A percentile compares a stretch with the other conserved stretches of the same genome.
Evolutionary conservation across 352 stramenopile genomes (phyloP).

Genomic region (Phytophthora sp.): DNA sequence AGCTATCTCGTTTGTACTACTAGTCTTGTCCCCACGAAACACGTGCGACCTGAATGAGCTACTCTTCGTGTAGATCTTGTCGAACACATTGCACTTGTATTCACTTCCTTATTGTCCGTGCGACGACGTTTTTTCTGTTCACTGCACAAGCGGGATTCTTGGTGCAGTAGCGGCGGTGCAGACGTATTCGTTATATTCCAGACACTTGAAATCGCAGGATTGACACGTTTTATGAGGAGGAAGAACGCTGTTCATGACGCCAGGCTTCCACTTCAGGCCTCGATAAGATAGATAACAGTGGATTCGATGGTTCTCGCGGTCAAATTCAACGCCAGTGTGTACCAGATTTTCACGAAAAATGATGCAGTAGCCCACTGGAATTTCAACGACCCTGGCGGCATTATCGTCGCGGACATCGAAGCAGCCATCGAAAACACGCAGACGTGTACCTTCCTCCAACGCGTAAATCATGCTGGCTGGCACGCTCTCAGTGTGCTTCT

Average conservation of each 20-base stretch:
- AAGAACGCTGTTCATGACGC: neutral
- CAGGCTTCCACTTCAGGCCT: neutral
- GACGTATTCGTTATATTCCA: neutral
- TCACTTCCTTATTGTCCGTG: neutral
- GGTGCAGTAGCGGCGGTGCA: neutral
- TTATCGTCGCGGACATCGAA: no score
- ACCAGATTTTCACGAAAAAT: no score
- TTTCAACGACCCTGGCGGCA: no score
- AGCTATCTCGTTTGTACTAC: neutral
- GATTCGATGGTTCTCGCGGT: no score
- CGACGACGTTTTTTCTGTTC: neutral
- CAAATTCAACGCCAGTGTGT: no score
- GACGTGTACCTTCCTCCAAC: no score
- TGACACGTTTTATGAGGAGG: neutral
- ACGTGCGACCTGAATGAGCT: neutral
- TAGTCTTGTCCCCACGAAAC: neutral
- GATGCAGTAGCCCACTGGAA: no score
- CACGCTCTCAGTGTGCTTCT: no score
- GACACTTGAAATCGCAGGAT: neutral
- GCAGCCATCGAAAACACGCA: no score
- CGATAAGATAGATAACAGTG: no score
- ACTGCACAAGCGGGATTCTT: neutral
- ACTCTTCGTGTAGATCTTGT: neutral
- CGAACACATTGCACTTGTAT: neutral
- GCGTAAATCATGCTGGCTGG: no score